These are phyloP conservation scores for Phytopythium kandeliae DNA, from an alignment of 352 stramenopile genomes.

Conservation along the genomic window DNA sequence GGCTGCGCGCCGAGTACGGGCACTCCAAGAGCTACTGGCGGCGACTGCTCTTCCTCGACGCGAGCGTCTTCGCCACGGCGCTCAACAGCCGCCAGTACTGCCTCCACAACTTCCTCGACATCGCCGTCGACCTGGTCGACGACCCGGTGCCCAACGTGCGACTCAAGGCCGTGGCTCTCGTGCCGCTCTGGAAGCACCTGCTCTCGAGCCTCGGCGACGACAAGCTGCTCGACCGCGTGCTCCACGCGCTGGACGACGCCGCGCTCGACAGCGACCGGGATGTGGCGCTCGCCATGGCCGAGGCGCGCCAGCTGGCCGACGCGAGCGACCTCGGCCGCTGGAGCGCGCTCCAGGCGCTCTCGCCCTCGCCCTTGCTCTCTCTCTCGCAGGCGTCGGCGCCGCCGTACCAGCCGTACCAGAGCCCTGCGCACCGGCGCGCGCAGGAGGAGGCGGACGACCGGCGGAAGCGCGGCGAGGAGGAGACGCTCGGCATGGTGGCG, in stretches of 20 bases:
- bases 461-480: conserved; percentile 48
- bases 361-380: no score
- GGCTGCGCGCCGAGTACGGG: conserved; percentile 64
- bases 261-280: conserved; percentile 62
- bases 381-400: no score
- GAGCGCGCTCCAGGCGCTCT: neutral
- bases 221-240: conserved; percentile 70
- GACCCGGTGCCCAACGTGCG: conserved; percentile 71
- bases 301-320: conserved; percentile 44
- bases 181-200: conserved; percentile 61
- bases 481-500: conserved; percentile 45
- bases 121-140: conserved; percentile 70
- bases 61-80: conserved; percentile 46
- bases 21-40: conserved; percentile 73
- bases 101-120: conserved; percentile 66
- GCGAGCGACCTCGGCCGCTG: conserved; percentile 20
- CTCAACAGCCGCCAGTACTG: conserved; percentile 76
- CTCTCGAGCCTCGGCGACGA: conserved; percentile 52
- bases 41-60: conserved; percentile 68
- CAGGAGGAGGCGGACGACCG: conserved; percentile 67
- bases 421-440: conserved; percentile 17
- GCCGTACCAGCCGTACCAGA: neutral
- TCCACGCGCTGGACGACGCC: conserved; percentile 55
- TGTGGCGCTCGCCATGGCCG: conserved; percentile 39
- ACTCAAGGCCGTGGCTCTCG: conserved; percentile 57